These are phyloP conservation scores for Silene vulgaris DNA, from an alignment of 179 eudicot species.

Conservation along the genomic window DNA sequence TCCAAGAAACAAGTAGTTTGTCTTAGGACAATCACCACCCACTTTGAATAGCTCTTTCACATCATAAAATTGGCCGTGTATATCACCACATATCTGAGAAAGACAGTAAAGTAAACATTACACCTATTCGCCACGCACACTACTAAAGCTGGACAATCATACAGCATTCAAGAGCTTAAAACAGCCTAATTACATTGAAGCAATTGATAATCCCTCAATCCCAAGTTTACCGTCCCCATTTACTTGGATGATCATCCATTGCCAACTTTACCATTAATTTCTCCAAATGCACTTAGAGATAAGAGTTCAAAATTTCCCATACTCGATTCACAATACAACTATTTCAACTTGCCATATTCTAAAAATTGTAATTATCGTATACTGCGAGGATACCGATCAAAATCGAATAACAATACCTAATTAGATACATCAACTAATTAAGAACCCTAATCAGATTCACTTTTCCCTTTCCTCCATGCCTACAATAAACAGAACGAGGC, in stretches of 20 bases:
- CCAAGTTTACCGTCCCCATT: too few species aligned
- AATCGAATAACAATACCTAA: too few species aligned
- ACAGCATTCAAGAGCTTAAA: not conserved
- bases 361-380: not conserved
- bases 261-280: too few species aligned
- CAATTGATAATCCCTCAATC: too few species aligned
- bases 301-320: too few species aligned
- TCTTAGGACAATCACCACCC: conserved; percentile 97
- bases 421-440: too few species aligned
- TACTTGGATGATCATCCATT: too few species aligned
- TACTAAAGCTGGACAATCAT: conserved; percentile 4
- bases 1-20: conserved; percentile 90
- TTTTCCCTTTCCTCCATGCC: not conserved
- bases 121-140: not conserved
- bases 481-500: not conserved
- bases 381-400: not conserved
- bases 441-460: conserved; percentile 10
- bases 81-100: conserved; percentile 89
- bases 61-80: conserved; percentile 97
- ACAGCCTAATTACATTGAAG: not conserved
- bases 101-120: conserved; percentile 11
- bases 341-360: too few species aligned
- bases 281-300: too few species aligned
- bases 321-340: too few species aligned
- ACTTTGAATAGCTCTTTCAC: conserved; percentile 91